Evolutionary conservation across 1,139 yeast genomes (phyloP).

Genomic region (Scheffersomyces illinoinensis): DNA sequence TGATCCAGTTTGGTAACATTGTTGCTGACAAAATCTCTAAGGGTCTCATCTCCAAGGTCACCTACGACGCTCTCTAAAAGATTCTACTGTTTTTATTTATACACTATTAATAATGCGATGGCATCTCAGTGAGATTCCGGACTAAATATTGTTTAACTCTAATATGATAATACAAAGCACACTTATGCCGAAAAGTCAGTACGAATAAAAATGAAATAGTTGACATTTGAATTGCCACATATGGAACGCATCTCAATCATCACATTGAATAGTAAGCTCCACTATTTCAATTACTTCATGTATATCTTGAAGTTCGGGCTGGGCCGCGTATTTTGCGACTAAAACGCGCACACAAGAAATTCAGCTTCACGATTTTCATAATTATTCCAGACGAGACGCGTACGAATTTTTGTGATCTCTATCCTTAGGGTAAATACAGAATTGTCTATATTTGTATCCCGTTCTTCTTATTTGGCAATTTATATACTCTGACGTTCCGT

Average conservation of each 20-base stretch:
- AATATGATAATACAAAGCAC: background rate
- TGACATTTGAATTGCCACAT: background rate
- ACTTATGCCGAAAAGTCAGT: background rate
- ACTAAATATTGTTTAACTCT: background rate
- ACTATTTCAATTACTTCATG: background rate
- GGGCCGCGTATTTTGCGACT: background rate
- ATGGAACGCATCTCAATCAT: background rate
- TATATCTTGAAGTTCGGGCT: background rate
- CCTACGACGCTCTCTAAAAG: slow-evolving; percentile 2
- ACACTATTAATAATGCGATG: background rate
- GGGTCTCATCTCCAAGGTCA: slow-evolving; percentile 18
- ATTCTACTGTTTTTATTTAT: background rate
- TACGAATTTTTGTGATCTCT: background rate
- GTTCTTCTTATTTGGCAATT: background rate
- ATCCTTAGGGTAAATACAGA: background rate
- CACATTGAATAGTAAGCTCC: background rate
- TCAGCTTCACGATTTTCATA: background rate
- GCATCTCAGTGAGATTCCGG: background rate
- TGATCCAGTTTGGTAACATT: slow-evolving; percentile 19
- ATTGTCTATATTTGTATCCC: background rate
- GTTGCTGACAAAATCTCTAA: slow-evolving; percentile 18
- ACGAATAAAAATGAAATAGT: background rate
- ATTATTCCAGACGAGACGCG: background rate
- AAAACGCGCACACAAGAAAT: background rate
- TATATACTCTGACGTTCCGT: background rate